phyloP scores from a whole-genome alignment of 1,284 basidiomycete genomes.

The Afroboletus lepidellus region DNA sequence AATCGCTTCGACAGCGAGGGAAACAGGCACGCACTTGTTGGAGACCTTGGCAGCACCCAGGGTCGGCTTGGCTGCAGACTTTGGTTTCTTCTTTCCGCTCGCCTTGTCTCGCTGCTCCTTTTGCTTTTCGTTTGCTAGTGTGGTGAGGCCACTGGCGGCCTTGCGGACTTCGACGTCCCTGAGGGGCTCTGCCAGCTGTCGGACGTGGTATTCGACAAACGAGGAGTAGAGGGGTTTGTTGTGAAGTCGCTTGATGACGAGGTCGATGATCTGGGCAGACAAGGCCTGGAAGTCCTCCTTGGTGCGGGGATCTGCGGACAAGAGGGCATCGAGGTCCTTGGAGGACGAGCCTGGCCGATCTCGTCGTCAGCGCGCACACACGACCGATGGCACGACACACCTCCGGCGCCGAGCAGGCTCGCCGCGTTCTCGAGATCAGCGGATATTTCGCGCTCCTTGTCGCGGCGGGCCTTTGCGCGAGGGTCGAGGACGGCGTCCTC shows the following conservation, averaged over 20 bases:
- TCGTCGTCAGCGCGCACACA: neutral
- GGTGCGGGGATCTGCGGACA: conserved; percentile 75
- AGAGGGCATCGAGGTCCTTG: conserved; percentile 65
- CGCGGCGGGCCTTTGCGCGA: conserved; percentile 68
- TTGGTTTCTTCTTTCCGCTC: conserved; percentile 87
- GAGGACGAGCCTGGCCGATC: conserved; percentile 54
- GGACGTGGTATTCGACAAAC: conserved; percentile 82
- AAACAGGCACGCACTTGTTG: conserved; percentile 49
- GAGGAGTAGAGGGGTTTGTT: conserved; percentile 76
- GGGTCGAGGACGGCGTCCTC: conserved; percentile 82
- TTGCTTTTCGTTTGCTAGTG: conserved; percentile 92
- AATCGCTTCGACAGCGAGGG: conserved; percentile 1
- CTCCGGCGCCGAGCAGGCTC: conserved; percentile 75
- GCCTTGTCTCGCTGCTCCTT: conserved; percentile 83
- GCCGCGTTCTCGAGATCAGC: conserved; percentile 83
- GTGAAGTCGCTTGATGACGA: conserved; percentile 74
- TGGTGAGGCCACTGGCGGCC: conserved; percentile 76
- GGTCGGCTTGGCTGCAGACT: conserved; percentile 65
- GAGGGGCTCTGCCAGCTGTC: conserved; percentile 69
- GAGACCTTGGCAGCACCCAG: conserved; percentile 70
- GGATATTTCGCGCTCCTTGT: conserved; percentile 78
- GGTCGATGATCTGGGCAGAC: conserved; percentile 70
- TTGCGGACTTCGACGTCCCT: conserved; percentile 89
- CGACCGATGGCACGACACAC: conserved; percentile 34
- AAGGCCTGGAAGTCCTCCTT: conserved; percentile 82